These are phyloP conservation scores for Hemisphaericaspora subhashii DNA, from an alignment of 1,139 yeast species.

Conservation along the genomic window DNA sequence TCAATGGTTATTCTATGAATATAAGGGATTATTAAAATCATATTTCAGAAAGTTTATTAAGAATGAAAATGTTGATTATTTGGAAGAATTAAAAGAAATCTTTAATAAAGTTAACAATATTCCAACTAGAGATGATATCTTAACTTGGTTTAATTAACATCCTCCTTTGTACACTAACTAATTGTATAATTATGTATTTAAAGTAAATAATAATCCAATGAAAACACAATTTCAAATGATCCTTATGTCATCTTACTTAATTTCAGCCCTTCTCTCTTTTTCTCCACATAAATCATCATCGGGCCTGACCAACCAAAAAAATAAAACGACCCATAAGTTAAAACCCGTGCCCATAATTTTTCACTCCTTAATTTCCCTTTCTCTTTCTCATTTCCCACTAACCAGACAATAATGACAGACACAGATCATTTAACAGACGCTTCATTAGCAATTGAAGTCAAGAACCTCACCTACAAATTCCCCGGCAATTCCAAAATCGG, in stretches of 20 bases:
- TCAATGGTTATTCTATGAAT: conserved; percentile 48
- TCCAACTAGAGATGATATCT: conserved; percentile 28
- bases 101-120: conserved; percentile 26
- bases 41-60: conserved; percentile 35
- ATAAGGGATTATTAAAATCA: conserved; percentile 43
- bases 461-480: conserved; percentile 68
- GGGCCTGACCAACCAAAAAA: too few species aligned
- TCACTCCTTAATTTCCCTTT: not conserved
- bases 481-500: conserved; percentile 65
- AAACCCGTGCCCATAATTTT: too few species aligned
- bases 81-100: conserved; percentile 23
- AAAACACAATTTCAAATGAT: too few species aligned
- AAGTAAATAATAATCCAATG: too few species aligned
- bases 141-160: conserved; percentile 26
- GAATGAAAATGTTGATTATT: conserved; percentile 17
- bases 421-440: conserved; percentile 13
- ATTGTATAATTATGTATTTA: not conserved
- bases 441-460: conserved; percentile 60
- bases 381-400: not conserved
- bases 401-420: conserved; percentile 3
- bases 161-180: not conserved
- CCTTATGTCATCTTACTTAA: not conserved
- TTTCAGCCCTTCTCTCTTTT: not conserved
- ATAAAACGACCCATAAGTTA: too few species aligned
- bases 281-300: too few species aligned